phyloP scores from a whole-genome alignment of 2,329 filamentous ascomycete species.

The Colletotrichum chrysophilum region DNA sequence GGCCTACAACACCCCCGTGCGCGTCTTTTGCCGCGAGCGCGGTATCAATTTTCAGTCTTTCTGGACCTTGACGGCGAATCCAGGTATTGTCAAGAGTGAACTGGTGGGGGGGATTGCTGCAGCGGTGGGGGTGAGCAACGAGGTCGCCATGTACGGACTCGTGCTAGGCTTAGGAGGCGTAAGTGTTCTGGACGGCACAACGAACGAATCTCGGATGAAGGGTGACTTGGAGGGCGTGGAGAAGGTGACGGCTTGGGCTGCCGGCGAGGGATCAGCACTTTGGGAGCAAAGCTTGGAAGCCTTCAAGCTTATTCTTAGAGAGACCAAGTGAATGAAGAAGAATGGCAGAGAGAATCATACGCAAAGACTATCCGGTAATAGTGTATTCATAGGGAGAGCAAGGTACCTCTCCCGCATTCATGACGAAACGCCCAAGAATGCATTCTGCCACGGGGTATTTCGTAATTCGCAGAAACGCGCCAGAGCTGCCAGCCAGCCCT shows the following conservation, averaged over 20 bases:
- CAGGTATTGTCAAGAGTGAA: slow-evolving; percentile 36
- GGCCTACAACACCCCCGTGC: slow-evolving; percentile 63
- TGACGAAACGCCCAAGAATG: slow-evolving; percentile 13
- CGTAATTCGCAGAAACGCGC: not conserved
- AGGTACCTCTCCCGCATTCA: not conserved
- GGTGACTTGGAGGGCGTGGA: slow-evolving; percentile 51
- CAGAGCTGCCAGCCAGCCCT: not conserved
- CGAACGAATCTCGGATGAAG: slow-evolving; percentile 50
- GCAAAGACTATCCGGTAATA: not conserved
- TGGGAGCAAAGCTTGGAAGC: slow-evolving; percentile 54
- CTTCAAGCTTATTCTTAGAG: slow-evolving; percentile 45
- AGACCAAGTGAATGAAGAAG: slow-evolving; percentile 4
- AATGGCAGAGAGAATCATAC: not conserved
- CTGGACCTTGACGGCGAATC: slow-evolving; percentile 59
- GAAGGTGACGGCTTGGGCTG: slow-evolving; percentile 46
- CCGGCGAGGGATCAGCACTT: slow-evolving; percentile 42
- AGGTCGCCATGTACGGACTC: slow-evolving; percentile 52
- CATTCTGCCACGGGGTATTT: slow-evolving; percentile 16
- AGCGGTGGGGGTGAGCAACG: slow-evolving; percentile 36
- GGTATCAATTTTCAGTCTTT: slow-evolving; percentile 57
- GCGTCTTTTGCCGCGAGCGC: slow-evolving; percentile 51
- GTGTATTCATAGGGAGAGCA: not conserved
- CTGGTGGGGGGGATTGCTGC: slow-evolving; percentile 58
- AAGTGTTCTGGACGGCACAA: slow-evolving; percentile 53
- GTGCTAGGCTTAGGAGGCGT: slow-evolving; percentile 50